Evolutionary conservation across 2,329 filamentous ascomycete genomes (phyloP), one percentile per base, ranked within the genome.

Genomic region (Capronia coronata): DNA sequence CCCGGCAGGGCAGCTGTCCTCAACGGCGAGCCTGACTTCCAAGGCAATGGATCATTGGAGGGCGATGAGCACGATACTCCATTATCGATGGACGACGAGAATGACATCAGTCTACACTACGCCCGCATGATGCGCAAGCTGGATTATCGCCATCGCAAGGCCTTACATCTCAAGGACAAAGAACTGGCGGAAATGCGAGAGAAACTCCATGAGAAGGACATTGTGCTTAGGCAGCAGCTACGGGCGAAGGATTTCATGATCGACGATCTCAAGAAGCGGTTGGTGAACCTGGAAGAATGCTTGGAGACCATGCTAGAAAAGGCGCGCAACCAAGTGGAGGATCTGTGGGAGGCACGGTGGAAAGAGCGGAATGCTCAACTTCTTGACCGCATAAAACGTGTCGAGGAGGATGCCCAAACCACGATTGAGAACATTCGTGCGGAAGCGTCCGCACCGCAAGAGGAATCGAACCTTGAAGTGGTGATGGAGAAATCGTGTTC

Each of bases 301-400:
- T 47, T 62, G 29, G 52, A 63, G 23, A 46, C 23, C 2, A 53
- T 51, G 30, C 51, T 66, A 10, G 63, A 68, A 47, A 62, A 56
- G 43, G 63, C 64, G 14, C 51, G 61, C 27, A 59, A 66, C 48
- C 56, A 63, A 34, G 60, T 67, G 2, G 65, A 68, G 46, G 64
- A 67, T 46, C 35, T 62, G 19, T 68, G 65, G 66, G 64, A 67
- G 49, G 52, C 42, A 10, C 45, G 64, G 21, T 68, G 65, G 66
- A 65, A 63, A 38, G 61, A 67, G 41, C 61, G 64, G 2, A 62
- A 64, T 25, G 52, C 54, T n/a, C 56, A 56, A 18, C 43, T 56
- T 18, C 50, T 53, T 19, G 53, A 58, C 37, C 44, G 56, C 14
- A 56, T 58, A 50, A 53, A 46, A 40, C 50, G 53, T 6, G 51